These are phyloP conservation scores for Pinus taeda DNA, from an alignment of 75 land plant genomes.

Conservation along the genomic window DNA sequence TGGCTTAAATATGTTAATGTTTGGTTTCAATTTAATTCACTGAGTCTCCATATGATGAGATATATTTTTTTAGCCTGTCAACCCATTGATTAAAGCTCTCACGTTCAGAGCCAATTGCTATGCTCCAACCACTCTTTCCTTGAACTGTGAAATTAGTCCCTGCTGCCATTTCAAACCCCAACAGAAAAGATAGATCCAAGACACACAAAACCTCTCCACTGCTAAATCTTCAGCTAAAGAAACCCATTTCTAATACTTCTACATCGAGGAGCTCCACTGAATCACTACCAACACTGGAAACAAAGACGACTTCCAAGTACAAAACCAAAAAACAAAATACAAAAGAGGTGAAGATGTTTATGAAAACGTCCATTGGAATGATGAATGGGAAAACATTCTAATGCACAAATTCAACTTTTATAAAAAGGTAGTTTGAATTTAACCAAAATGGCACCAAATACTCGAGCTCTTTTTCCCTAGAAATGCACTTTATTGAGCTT, in stretches of 20 bases:
- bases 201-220: neutral
- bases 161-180: neutral
- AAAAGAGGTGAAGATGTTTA: neutral
- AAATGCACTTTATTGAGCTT: too few relatives aligned
- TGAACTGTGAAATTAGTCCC: constrained; percentile 15
- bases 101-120: neutral
- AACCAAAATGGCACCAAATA: too few relatives aligned
- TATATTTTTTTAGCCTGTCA: neutral
- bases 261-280: too few relatives aligned
- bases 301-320: neutral
- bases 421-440: too few relatives aligned
- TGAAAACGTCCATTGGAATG: too few relatives aligned
- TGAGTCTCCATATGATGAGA: too few relatives aligned
- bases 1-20: too few relatives aligned
- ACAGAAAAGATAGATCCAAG: neutral
- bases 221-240: neutral
- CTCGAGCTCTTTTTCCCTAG: too few relatives aligned
- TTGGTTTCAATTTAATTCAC: too few relatives aligned
- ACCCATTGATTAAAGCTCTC: constrained; percentile 18
- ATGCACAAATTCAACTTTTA: too few relatives aligned
- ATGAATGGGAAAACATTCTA: too few relatives aligned
- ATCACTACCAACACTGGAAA: neutral
- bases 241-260: neutral
- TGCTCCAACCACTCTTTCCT: constrained; percentile 17
- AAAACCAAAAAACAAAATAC: neutral